Conservation (phyloP, 2,329 filamentous ascomycete genomes). For the Juglanconis oblonga region DNA sequence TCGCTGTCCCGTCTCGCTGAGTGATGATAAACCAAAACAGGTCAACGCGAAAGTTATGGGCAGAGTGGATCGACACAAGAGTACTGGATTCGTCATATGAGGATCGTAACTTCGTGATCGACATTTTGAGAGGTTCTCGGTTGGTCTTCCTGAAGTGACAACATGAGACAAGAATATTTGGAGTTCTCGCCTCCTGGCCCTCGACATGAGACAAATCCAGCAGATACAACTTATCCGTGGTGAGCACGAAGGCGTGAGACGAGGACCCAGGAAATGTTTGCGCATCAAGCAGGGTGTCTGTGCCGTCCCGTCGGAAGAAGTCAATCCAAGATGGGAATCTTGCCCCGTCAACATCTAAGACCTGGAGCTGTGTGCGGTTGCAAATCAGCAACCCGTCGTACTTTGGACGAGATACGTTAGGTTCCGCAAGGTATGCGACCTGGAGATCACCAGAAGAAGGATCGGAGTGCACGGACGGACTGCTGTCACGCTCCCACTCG, state of each 20-base stretch:
- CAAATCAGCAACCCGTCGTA: conserved; percentile 15
- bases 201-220: conserved; percentile 34
- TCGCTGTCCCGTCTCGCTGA: conserved; percentile 24
- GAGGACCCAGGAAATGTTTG: conserved; percentile 43
- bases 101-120: conserved; percentile 22
- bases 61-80: conserved; percentile 35
- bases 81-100: conserved; percentile 8
- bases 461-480: conserved; percentile 1
- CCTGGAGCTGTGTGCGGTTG: conserved; percentile 5
- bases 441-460: background rate
- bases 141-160: conserved; percentile 40
- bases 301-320: conserved; percentile 25
- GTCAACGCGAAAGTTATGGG: conserved; percentile 28
- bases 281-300: conserved; percentile 53
- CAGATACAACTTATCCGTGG: conserved; percentile 48
- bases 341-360: conserved; percentile 9
- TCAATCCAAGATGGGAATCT: conserved; percentile 18
- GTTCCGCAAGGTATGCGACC: background rate
- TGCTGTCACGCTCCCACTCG: conserved; percentile 23
- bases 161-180: conserved; percentile 37
- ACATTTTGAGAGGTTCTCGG: conserved; percentile 38
- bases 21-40: conserved; percentile 33
- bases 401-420: background rate
- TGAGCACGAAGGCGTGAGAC: conserved; percentile 57
- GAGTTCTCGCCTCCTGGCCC: conserved; percentile 1